Base-by-base conservation (phyloP, 2,329 filamentous ascomycete species). In the Venturia pyrina region DNA sequence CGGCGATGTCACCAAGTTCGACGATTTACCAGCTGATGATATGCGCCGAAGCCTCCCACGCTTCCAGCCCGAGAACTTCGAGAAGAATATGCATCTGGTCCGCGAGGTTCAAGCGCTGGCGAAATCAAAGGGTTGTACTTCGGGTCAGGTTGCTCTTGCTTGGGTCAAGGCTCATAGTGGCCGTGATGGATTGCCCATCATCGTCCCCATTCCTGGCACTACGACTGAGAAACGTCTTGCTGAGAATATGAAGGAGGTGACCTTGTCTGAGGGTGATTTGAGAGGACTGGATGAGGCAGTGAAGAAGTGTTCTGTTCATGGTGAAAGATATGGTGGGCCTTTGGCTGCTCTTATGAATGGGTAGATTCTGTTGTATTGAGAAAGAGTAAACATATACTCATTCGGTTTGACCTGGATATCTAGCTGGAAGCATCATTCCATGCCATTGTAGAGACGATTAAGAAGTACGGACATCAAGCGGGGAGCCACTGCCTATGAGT, bases 51-150 rank as follows among this genome's bases (percentile, higher is more conserved):
- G 69, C 46, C 71, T 80, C 28, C 87, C 87, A 5, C 81, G 87
- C 28, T 90, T 90, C 76, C 81, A 84, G 68, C 78, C 80, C 1
- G 87, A 82, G 13, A 84, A 83, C 68, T 88, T 91, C 70, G 78
- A 82, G 46, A 80, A 82, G 72, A 91, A 91, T 74, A 70, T 90
- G 10, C 75, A 85, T 71, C 80, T 91, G 5, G 85, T 87, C 11
- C 69, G 79, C 7, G 78, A 84, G 66, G 75, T 91, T 15, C 77
- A 85, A 71, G 76, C 77, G 32, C 71, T 91, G 46, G 87, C 88
- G 1, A 72, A 78, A 69, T 78, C 79, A 70, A 90, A 89, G 76
- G 80, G 80, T 6, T 72, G 70, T 66, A 77, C 78, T 1, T 74
- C 77, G 2, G 75, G 77, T 7, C 81, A 84, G 71, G 72, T 83